Conservation (phyloP, 2,329 filamentous ascomycete species). For the Onygenales sp. region DNA sequence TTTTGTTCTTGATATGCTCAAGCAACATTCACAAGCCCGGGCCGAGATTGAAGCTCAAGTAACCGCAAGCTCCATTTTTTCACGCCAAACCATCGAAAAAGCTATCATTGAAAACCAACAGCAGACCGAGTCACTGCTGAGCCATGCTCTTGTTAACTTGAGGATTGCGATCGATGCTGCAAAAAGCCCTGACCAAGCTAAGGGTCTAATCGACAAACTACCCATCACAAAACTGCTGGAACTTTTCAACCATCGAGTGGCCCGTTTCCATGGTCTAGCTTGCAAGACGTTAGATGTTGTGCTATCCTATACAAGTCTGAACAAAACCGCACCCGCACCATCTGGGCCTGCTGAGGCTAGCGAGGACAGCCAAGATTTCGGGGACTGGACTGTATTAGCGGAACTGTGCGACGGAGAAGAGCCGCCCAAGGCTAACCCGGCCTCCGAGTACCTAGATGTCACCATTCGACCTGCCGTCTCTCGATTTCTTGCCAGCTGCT, state of each 20-base stretch:
- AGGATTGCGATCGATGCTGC: conserved; percentile 38
- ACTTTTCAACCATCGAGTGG: conserved; percentile 42
- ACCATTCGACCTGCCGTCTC: conserved; percentile 41
- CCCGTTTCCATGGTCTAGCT: conserved; percentile 36
- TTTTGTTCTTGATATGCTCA: conserved; percentile 43
- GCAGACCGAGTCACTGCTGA: conserved; percentile 46
- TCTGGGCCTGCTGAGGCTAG: conserved; percentile 24
- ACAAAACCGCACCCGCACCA: conserved; percentile 14
- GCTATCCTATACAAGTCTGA: conserved; percentile 30
- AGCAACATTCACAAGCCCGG: conserved; percentile 47
- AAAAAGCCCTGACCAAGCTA: conserved; percentile 30
- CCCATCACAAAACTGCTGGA: conserved; percentile 39
- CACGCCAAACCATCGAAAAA: conserved; percentile 39
- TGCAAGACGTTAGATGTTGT: conserved; percentile 42
- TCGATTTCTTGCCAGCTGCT: conserved; percentile 50
- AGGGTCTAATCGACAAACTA: conserved; percentile 33
- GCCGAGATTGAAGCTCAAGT: conserved; percentile 49
- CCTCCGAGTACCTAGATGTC: conserved; percentile 26
- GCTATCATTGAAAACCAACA: conserved; percentile 49
- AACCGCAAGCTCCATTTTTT: conserved; percentile 30
- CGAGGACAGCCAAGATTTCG: conserved; percentile 58
- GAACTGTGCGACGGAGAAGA: conserved; percentile 30
- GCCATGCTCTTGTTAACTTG: conserved; percentile 43
- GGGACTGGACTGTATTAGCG: conserved; percentile 48
- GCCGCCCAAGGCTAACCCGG: conserved; percentile 15